phyloP scores from a whole-genome alignment of 116 monocot species.

The Posidonia oceanica region DNA sequence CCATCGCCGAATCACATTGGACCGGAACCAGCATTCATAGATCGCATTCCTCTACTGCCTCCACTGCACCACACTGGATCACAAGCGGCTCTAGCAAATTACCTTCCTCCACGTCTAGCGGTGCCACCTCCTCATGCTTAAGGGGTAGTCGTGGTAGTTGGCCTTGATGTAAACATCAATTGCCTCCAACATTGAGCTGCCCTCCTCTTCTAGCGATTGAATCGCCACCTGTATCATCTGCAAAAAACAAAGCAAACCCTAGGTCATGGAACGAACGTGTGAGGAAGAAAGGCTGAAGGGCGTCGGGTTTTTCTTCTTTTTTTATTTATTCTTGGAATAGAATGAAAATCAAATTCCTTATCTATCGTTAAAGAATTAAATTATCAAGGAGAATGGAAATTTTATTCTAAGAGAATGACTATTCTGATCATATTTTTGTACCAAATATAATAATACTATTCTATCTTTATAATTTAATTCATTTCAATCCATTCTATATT shows the following conservation, averaged over 20 bases:
- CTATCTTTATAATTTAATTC: too few species aligned
- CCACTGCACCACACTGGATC: background rate
- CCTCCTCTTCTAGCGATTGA: background rate
- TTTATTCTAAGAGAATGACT: too few species aligned
- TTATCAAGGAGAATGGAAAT: too few species aligned
- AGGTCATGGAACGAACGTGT: background rate
- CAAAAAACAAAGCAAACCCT: background rate
- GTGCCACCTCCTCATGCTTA: background rate
- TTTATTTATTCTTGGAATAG: too few species aligned
- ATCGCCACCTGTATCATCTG: conserved; percentile 17
- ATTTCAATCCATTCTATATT: too few species aligned
- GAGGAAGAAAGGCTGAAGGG: too few species aligned
- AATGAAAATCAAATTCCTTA: too few species aligned
- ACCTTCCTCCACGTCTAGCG: background rate
- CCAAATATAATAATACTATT: too few species aligned
- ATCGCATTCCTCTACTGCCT: background rate
- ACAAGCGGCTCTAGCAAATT: background rate
- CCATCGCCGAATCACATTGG: background rate
- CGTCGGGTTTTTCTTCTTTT: too few species aligned
- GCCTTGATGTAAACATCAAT: conserved; percentile 6
- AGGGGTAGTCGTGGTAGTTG: conserved; percentile 7
- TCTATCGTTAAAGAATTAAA: too few species aligned
- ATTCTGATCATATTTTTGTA: too few species aligned
- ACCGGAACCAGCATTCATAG: background rate
- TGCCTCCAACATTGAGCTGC: conserved; percentile 3